Evolutionary conservation across 805 yeast genomes (phyloP), one percentile per base, ranked within the genome.

Genomic region (Schwanniomyces sp.): DNA sequence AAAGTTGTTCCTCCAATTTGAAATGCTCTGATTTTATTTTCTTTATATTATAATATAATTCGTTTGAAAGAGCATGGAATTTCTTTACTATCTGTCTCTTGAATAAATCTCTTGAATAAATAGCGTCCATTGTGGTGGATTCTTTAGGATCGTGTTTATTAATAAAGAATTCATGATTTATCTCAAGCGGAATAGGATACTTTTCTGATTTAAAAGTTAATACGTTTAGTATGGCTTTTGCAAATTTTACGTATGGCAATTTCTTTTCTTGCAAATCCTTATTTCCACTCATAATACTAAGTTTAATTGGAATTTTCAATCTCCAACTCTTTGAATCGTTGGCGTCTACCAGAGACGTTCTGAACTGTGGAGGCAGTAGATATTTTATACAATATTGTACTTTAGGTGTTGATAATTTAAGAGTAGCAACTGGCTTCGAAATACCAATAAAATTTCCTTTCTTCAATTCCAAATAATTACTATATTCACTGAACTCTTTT

Each of bases 161-260:
- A 51, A 61, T 69, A 1, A 72, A 51, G 14, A 66, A 56, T 37
- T 66, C 73, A 50, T 70, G 74, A 46, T 63, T 59, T 26, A 72
- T 47, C 53, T 71, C 78, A 8, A 72, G 45, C 1, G 78, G 76
- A 10, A 72, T 67, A 2, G 72, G 67, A 24, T 55, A 52, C 41
- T 63, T 59, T 11, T 62, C 58, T 1, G 76, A 66, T 38, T 62
- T 54, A 14, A 65, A 50, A 17, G 75, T 65, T 28, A 64, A 43
- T 1, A 61, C 73, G 4, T 62, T 63, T 25, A 72, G 57, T 34
- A 69, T 74, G 2, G 64, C 62, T 2, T 38, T 29, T 8, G 62
- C 50, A 1, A 41, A 12, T 34, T 57, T 62, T 40, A 66, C 49
- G 38, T 59, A 61, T 0, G 72, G 69, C 2, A 58, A 56, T 29